These are phyloP conservation scores for Conticribra weissflogii DNA, from an alignment of 108 stramenopile species.

Conservation along the genomic window DNA sequence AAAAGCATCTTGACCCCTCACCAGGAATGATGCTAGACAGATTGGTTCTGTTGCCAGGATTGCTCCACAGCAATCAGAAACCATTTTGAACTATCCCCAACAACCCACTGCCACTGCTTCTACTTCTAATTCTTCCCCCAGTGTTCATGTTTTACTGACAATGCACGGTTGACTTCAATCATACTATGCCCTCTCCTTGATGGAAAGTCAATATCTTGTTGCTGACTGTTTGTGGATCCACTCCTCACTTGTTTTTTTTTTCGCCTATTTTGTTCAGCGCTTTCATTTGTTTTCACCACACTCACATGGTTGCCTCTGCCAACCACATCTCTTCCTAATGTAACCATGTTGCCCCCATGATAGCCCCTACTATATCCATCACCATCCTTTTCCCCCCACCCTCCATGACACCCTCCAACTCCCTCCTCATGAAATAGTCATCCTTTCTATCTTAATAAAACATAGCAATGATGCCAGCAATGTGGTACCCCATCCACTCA, in stretches of 20 bases:
- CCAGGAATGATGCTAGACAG: not conserved
- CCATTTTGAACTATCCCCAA: slow-evolving; percentile 34
- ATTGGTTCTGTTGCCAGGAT: slow-evolving; percentile 14
- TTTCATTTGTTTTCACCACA: no score
- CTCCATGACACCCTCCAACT: slow-evolving; percentile 16
- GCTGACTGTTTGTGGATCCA: slow-evolving; percentile 29
- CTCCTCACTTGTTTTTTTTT: slow-evolving; percentile 16
- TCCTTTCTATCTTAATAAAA: slow-evolving; percentile 94
- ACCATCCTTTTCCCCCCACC: no score
- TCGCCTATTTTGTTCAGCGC: no score
- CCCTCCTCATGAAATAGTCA: slow-evolving; percentile 87
- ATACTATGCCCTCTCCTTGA: slow-evolving; percentile 22
- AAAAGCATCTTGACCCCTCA: not conserved
- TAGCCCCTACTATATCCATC: no score
- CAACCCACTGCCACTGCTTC: slow-evolving; percentile 1
- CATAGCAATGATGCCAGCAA: slow-evolving; percentile 63
- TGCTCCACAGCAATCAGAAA: slow-evolving; percentile 26
- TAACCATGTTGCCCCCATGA: no score
- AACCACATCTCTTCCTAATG: no score
- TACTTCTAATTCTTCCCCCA: not conserved
- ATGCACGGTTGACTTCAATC: no score
- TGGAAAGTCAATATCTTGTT: slow-evolving; percentile 24
- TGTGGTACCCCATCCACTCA: slow-evolving; percentile 67
- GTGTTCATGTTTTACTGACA: no score
- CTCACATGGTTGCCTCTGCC: no score